Evolutionary conservation across 164 flowering plant species (phyloP).

Genomic region (Taxillus chinensis): DNA sequence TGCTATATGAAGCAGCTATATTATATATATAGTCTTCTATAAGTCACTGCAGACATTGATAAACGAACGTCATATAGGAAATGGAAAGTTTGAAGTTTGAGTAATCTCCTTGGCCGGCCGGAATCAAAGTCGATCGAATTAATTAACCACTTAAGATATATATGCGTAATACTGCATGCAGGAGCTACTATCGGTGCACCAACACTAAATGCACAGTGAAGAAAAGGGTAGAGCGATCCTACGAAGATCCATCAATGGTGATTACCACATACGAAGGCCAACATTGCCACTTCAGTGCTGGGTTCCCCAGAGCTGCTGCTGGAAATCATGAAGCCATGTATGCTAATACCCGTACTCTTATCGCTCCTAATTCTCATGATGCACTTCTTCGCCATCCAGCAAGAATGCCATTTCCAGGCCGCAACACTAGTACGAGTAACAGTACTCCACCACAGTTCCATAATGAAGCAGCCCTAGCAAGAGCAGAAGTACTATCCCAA

Average conservation of each 20-base stretch:
- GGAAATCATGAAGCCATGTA: slow-evolving; percentile 24
- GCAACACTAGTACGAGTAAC: slow-evolving; percentile 2
- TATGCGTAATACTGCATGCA: slow-evolving; percentile 9
- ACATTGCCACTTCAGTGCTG: slow-evolving; percentile 70
- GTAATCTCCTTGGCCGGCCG: no score
- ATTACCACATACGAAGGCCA: slow-evolving; percentile 95
- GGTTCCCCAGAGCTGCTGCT: slow-evolving; percentile 49
- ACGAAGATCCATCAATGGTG: slow-evolving; percentile 61
- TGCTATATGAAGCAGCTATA: no score
- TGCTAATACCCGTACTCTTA: slow-evolving; percentile 5
- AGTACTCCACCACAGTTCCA: slow-evolving; percentile 11
- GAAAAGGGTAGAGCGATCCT: slow-evolving; percentile 79
- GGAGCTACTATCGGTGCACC: slow-evolving; percentile 92
- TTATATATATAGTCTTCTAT: no score
- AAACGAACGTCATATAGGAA: no score
- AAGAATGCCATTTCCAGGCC: slow-evolving; percentile 17
- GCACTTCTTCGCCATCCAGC: background rate
- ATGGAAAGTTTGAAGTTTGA: no score
- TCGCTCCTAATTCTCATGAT: no score
- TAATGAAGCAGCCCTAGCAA: slow-evolving; percentile 7
- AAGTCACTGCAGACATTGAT: no score
- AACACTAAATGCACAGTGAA: slow-evolving; percentile 85
- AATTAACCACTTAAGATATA: no score
- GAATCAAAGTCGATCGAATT: no score
- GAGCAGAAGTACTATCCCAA: slow-evolving; percentile 10